Conservation (phyloP, 78 protist species). For the Planoprotostelium fungivorum region DNA sequence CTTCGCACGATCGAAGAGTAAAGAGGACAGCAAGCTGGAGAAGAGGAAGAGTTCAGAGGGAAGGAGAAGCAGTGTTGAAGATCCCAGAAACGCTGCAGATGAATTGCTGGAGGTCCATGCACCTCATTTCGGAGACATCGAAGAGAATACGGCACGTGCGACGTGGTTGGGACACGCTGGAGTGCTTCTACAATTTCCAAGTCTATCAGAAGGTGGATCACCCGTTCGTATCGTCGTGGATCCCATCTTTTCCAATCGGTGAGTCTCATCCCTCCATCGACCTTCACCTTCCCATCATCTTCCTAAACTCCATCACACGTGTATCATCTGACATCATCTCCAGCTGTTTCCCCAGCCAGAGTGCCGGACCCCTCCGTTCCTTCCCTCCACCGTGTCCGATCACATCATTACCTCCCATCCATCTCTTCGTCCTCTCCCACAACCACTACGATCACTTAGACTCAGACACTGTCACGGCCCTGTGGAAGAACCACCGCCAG, state of each 20-base stretch:
- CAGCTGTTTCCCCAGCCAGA: background rate
- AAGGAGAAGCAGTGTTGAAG: background rate
- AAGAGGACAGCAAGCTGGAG: background rate
- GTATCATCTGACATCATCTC: too few relatives aligned
- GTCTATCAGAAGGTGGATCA: background rate
- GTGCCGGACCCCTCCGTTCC: background rate
- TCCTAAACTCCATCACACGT: too few relatives aligned
- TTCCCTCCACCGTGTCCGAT: constrained; percentile 24
- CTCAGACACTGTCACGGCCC: constrained; percentile 5
- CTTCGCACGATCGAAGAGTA: background rate
- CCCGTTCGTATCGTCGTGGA: background rate
- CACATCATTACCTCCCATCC: constrained; percentile 17
- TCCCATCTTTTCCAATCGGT: background rate
- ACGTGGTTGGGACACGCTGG: background rate
- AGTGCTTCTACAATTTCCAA: background rate
- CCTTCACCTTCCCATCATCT: background rate
- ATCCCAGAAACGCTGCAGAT: background rate
- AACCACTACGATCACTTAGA: constrained; percentile 58
- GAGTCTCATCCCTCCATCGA: background rate
- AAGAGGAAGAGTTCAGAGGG: background rate
- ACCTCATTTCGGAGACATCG: background rate
- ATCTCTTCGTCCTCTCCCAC: constrained; percentile 36
- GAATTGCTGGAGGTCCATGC: too few relatives aligned
- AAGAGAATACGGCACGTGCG: background rate
- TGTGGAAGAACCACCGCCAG: constrained; percentile 2